Conservation (phyloP, 495 filamentous ascomycete species). For the Ascodesmis nigricans region DNA sequence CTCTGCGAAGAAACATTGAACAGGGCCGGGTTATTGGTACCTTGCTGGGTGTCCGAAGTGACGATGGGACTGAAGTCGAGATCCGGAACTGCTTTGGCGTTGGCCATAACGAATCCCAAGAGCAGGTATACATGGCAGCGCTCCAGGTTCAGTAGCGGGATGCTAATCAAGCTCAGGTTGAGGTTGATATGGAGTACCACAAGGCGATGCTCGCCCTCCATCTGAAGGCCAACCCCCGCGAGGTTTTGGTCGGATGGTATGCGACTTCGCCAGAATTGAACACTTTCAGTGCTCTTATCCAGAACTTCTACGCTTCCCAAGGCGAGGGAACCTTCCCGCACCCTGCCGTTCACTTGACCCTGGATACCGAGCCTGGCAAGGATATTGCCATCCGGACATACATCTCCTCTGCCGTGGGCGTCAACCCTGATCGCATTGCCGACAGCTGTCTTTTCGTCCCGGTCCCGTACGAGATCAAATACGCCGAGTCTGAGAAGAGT, state of each 20-base stretch:
- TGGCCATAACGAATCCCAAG: slow-evolving; percentile 89
- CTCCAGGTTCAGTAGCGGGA: background rate
- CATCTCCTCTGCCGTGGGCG: slow-evolving; percentile 82
- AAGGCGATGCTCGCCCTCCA: slow-evolving; percentile 94
- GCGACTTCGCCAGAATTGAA: slow-evolving; percentile 88
- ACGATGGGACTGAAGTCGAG: slow-evolving; percentile 90
- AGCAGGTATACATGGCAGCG: slow-evolving; percentile 32
- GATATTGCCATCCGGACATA: slow-evolving; percentile 74
- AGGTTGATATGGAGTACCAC: slow-evolving; percentile 99
- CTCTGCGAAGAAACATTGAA: slow-evolving; percentile 66
- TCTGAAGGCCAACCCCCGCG: slow-evolving; percentile 78
- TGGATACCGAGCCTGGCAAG: slow-evolving; percentile 64
- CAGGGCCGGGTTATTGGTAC: slow-evolving; percentile 93
- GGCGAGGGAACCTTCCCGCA: slow-evolving; percentile 92
- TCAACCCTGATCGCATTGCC: slow-evolving; percentile 78
- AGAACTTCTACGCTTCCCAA: slow-evolving; percentile 96
- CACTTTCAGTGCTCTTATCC: slow-evolving; percentile 92
- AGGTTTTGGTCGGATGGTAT: slow-evolving; percentile 87
- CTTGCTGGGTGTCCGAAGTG: slow-evolving; percentile 69
- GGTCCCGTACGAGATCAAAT: slow-evolving; percentile 78
- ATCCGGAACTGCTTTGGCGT: slow-evolving; percentile 92
- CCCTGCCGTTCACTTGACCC: slow-evolving; percentile 86
- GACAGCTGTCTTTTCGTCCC: slow-evolving; percentile 93
- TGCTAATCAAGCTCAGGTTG: slow-evolving; percentile 31
- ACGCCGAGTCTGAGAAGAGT: slow-evolving; percentile 75